Conservation (phyloP, 768 basidiomycete species). For the Xerocomellus chrysenteron region DNA sequence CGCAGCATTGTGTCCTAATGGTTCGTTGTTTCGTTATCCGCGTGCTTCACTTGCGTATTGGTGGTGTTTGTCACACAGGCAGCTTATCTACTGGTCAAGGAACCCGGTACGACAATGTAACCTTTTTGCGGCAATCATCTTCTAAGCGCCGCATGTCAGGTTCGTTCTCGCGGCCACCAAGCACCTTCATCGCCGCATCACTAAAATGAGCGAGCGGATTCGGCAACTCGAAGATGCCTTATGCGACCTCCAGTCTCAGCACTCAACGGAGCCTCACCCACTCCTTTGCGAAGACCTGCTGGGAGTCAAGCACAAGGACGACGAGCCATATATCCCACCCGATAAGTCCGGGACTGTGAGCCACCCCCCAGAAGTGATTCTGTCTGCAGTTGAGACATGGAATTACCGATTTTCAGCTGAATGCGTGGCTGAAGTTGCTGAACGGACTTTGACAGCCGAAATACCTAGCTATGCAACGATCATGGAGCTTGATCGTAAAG, state of each 20-base stretch:
- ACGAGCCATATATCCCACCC: conserved; percentile 21
- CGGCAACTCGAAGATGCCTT: conserved; percentile 64
- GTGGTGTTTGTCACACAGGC: conserved; percentile 36
- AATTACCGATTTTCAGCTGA: conserved; percentile 63
- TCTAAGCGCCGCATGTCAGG: conserved; percentile 24
- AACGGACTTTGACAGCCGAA: conserved; percentile 61
- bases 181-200: conserved; percentile 60
- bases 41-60: neutral
- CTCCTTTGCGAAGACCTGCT: conserved; percentile 55
- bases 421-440: conserved; percentile 61
- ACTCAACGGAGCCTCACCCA: conserved; percentile 56
- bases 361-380: conserved; percentile 38
- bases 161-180: conserved; percentile 67
- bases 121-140: conserved; percentile 1
- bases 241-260: conserved; percentile 45
- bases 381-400: conserved; percentile 55
- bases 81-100: conserved; percentile 77
- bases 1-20: conserved; percentile 69
- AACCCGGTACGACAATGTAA: conserved; percentile 48
- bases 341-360: conserved; percentile 19
- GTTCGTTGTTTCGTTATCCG: conserved; percentile 35
- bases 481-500: conserved; percentile 65
- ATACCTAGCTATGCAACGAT: conserved; percentile 63
- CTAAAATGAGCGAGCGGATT: conserved; percentile 52
- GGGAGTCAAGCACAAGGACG: conserved; percentile 30